A percentile compares a stretch with the other conserved stretches of the same genome.
Conservation (phyloP, 805 yeast genomes). For the Saccharomyces eubayanus region DNA sequence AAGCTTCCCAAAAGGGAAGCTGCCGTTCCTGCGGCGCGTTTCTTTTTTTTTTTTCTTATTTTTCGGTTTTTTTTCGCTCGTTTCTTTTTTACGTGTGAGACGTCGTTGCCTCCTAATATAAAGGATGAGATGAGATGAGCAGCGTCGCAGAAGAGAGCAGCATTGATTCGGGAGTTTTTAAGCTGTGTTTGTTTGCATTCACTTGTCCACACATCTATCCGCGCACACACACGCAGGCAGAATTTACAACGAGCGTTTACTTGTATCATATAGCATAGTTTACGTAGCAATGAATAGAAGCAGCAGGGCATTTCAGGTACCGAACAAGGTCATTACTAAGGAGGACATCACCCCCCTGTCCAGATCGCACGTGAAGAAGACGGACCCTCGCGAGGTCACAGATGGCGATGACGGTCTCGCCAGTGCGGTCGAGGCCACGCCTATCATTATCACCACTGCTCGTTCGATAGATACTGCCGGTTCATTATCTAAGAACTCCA, state of each 20-base stretch:
- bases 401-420: not conserved
- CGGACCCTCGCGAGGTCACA: not conserved
- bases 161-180: not conserved
- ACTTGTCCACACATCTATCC: not conserved
- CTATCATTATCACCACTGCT: not conserved
- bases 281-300: slow-evolving; percentile 3
- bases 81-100: not conserved
- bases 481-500: not conserved
- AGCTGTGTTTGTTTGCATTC: not conserved
- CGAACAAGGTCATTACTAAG: slow-evolving; percentile 20
- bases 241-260: not conserved
- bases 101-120: not conserved
- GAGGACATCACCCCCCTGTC: slow-evolving; percentile 23
- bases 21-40: slow-evolving; percentile 1
- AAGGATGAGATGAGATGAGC: not conserved
- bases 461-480: not conserved
- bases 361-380: not conserved
- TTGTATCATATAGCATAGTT: not conserved
- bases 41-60: not conserved
- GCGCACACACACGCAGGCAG: not conserved
- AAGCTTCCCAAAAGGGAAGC: not conserved
- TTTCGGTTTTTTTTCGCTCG: not conserved
- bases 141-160: not conserved
- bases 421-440: not conserved
- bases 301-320: slow-evolving; percentile 14